A percentile compares a stretch with the other conserved stretches of the same genome.
These are phyloP conservation scores for Leucosporidium creatinivorum DNA, from an alignment of 768 basidiomycete genomes.

Conservation along the genomic window DNA sequence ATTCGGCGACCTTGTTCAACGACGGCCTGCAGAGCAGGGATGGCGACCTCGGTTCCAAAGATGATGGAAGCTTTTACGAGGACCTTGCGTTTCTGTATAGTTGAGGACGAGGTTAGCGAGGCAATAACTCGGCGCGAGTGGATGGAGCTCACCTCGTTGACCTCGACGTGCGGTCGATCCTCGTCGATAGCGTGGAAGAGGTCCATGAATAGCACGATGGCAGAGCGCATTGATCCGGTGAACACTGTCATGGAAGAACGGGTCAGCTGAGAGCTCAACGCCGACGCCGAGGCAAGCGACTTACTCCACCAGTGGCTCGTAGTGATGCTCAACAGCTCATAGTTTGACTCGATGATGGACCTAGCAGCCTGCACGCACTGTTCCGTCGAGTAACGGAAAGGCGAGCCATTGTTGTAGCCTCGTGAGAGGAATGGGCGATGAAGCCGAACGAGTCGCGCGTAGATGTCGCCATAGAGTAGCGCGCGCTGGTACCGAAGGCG, in stretches of 20 bases:
- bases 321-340: slow-evolving; percentile 17
- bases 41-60: slow-evolving; percentile 19
- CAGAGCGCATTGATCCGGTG: slow-evolving; percentile 21
- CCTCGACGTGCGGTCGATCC: slow-evolving; percentile 12
- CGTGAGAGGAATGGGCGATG: slow-evolving; percentile 31
- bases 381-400: slow-evolving; percentile 18
- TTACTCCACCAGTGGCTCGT: slow-evolving; percentile 25
- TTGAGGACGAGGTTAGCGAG: background rate
- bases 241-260: slow-evolving; percentile 2
- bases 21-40: slow-evolving; percentile 26
- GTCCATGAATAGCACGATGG: slow-evolving; percentile 31
- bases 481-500: slow-evolving; percentile 20
- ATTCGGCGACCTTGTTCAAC: slow-evolving; percentile 31
- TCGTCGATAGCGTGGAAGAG: slow-evolving; percentile 32
- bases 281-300: background rate
- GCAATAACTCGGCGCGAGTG: too few species aligned
- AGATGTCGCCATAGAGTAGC: slow-evolving; percentile 21
- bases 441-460: slow-evolving; percentile 31
- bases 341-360: slow-evolving; percentile 25
- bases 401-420: slow-evolving; percentile 22
- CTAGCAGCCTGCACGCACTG: slow-evolving; percentile 25
- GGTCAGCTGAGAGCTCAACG: background rate
- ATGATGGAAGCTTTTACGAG: slow-evolving; percentile 19
- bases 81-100: slow-evolving; percentile 15
- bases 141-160: slow-evolving; percentile 13